These are phyloP conservation scores for Zostera marina DNA, from an alignment of 116 monocot species.

Conservation along the genomic window DNA sequence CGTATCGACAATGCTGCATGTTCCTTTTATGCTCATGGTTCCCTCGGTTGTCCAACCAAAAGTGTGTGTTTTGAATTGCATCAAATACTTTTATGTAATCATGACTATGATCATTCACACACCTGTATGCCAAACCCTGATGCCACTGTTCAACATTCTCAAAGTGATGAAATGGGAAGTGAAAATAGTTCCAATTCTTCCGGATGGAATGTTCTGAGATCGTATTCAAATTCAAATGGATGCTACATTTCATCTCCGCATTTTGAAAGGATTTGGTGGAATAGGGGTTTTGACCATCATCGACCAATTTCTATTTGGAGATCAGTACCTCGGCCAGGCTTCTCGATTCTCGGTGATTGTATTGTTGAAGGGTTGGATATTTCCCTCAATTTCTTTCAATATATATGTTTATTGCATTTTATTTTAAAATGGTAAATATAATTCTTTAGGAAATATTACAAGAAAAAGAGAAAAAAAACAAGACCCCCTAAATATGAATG, in stretches of 20 bases:
- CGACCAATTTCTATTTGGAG: constrained; percentile 83
- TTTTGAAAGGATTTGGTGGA: constrained; percentile 98
- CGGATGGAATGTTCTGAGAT: constrained; percentile 74
- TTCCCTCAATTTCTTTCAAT: background rate
- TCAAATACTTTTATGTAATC: constrained; percentile 47
- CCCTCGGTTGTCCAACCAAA: constrained; percentile 33
- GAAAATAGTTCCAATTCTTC: constrained; percentile 17
- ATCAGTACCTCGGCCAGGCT: constrained; percentile 50
- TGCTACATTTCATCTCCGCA: constrained; percentile 70
- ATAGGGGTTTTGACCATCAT: constrained; percentile 63
- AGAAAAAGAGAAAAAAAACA: too few relatives aligned
- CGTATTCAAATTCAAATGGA: constrained; percentile 37
- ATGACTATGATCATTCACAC: constrained; percentile 11
- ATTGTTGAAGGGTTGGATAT: constrained; percentile 62
- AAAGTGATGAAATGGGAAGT: constrained; percentile 11
- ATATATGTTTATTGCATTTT: background rate
- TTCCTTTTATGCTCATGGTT: constrained; percentile 68
- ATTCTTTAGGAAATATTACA: too few relatives aligned
- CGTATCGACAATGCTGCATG: constrained; percentile 61
- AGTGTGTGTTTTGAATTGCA: constrained; percentile 42
- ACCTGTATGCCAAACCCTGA: constrained; percentile 13
- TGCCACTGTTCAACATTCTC: constrained; percentile 8
- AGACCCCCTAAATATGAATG: too few relatives aligned
- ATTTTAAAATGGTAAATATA: too few relatives aligned
- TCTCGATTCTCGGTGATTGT: constrained; percentile 81